Base-by-base conservation (phyloP, 2,329 filamentous ascomycete species). In the Rhinocladiella similis region DNA sequence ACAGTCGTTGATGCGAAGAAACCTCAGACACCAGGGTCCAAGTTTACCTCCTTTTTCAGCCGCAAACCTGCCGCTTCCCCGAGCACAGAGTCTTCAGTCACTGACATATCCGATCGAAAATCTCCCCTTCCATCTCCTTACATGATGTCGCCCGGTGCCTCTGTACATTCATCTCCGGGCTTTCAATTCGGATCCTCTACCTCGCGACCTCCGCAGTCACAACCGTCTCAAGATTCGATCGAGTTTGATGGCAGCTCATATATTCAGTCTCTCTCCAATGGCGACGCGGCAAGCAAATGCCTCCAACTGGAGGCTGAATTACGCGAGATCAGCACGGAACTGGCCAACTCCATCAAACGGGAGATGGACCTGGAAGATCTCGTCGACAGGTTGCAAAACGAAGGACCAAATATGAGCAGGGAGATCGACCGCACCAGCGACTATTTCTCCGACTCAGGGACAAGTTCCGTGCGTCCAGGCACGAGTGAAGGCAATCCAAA, bases 361-460 rank as follows among this genome's bases (percentile, higher is more conserved):
- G 94, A 99, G 77, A 93, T 99, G 83, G 94, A 99, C 66, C 75
- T 99, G 29, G 94, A 99, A 73, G 94, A 99, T 72, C 80, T 97
- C 46, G 87, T 97, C 0, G 94, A 99, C 64, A 82, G 89, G 56
- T 77, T 96, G 65, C 92, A 97, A 70, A 77, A 85, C n/a, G 91
- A 97, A 68, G 80, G 81, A 61, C 85, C 73, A 68, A 72, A 78
- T n/a, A 69, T 81, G 25, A 86, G 83, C 61, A 88, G 89, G 70
- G 53, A 62, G 12, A 39, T 49, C 12, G 63, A 64, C 48, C 84
- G 93, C 59, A 95, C 90, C 9, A 97, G 94, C 74, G 94, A 99
- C 74, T 97, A 99, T 75, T 99, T 94, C 71, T 99, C 94, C 2
- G 94, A 99, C 72, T 96, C 92, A 5, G 94, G 94, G 29, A 88